Conservation (phyloP, 176 grass and related monocot species). For the Zizania latifolia region DNA sequence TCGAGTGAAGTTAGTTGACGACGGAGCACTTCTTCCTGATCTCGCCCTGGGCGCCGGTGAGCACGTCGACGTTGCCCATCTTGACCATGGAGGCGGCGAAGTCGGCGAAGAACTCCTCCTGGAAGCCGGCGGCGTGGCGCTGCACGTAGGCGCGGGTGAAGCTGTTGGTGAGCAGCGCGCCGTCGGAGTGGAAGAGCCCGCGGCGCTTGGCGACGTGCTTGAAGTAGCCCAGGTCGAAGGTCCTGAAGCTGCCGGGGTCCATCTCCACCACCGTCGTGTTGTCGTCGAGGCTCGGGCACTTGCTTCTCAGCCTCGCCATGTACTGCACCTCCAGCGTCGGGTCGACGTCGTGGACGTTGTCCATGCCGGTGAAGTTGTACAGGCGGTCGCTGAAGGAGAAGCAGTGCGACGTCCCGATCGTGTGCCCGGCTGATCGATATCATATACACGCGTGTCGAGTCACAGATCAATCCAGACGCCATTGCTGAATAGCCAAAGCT, state of each 20-base stretch:
- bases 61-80: slow-evolving; percentile 49
- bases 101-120: slow-evolving; percentile 58
- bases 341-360: slow-evolving; percentile 51
- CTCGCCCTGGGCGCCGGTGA: slow-evolving; percentile 58
- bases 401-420: slow-evolving; percentile 77
- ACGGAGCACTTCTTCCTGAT: slow-evolving; percentile 63
- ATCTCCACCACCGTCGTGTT: slow-evolving; percentile 72
- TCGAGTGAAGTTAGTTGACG: slow-evolving; percentile 28
- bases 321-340: slow-evolving; percentile 41
- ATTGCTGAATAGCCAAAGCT: background rate
- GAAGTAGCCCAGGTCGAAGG: slow-evolving; percentile 72
- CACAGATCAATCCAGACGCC: no score
- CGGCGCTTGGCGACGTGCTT: slow-evolving; percentile 46
- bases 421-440: slow-evolving; percentile 50
- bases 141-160: slow-evolving; percentile 59
- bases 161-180: slow-evolving; percentile 48
- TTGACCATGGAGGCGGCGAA: slow-evolving; percentile 63
- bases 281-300: slow-evolving; percentile 56
- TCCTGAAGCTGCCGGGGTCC: slow-evolving; percentile 80
- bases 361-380: slow-evolving; percentile 81
- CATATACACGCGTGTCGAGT: no score
- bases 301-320: slow-evolving; percentile 35
- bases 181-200: slow-evolving; percentile 82
- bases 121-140: slow-evolving; percentile 35
- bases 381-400: slow-evolving; percentile 47